Base-by-base conservation (phyloP, 306 rosid species). In the Medicago lupulina region DNA sequence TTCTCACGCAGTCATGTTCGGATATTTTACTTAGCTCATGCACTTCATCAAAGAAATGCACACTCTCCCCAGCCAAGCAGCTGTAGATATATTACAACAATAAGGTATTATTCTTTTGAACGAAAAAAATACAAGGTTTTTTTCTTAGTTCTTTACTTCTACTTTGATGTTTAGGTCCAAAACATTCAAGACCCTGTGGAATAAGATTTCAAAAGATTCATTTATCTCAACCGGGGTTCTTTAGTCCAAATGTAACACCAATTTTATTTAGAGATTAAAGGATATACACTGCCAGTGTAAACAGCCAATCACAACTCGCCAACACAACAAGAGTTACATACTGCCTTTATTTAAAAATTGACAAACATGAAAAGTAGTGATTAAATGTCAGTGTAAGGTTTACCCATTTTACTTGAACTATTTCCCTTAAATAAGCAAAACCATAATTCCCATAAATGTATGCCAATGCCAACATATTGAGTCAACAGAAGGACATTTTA, bases 11-110 rank as follows among this genome's bases (percentile, higher is more conserved):
- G 80, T 92, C 98, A 80, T 84, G 86, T 71, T 80, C 79, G 15
- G 96, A 90, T 81, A 94, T 86, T 86, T 92, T 94, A 58, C 89
- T 82, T 54, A 87, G 96, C 84, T 92, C 98, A 21, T 90, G 87
- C 43, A 94, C 96, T 82, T 94, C 98, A 70, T 94, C 91, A 40
- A 83, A 88, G 82, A 94, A 92, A 86, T 92, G 96, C 75, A 89
- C 93, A 70, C 89, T 92, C 91, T 94, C 98, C 86, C 98, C 98
- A 78, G 98, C 98, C 91, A 94, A 88, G 88, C 96, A 95, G 82
- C 99, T 95, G 96, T 73, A 80, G 77, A 71, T 83, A 80, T 73
- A 76, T 75, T 61, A 23, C 73, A 80, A 71, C 75, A 68, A 58
- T 17, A 40, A 58, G 57, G 31, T 54, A 28, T 63, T 62, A 38